Evolutionary conservation across 75 land plant species (phyloP).

Genomic region (Adiantum capillusveneris): DNA sequence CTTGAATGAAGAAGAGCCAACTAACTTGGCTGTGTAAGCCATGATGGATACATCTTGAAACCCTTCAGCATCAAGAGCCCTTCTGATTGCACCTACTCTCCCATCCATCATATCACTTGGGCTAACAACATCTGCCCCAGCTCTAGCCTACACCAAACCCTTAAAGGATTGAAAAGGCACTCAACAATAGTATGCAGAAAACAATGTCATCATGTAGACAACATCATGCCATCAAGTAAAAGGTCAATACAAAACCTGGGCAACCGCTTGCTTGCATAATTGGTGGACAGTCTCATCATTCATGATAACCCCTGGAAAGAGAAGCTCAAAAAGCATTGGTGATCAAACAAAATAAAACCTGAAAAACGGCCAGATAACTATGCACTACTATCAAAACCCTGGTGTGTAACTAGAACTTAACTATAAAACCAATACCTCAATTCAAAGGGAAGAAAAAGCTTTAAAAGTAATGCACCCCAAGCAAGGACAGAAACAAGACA

Average conservation of each 20-base stretch:
- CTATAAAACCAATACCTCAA: no score
- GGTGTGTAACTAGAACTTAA: no score
- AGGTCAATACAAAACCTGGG: constrained; percentile 72
- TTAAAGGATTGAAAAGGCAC: no score
- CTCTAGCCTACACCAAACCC: constrained; percentile 91
- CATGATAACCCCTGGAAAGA: constrained; percentile 76
- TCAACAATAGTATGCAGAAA: no score
- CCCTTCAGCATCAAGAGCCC: constrained; percentile 84
- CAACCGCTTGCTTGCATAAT: constrained; percentile 91
- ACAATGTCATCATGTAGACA: no score
- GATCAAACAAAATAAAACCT: neutral
- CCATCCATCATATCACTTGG: constrained; percentile 99
- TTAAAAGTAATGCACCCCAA: no score
- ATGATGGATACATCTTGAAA: constrained; percentile 87
- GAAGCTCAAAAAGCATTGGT: constrained; percentile 1
- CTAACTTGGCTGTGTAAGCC: constrained; percentile 95
- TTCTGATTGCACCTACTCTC: constrained; percentile 88
- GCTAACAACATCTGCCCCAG: constrained; percentile 99
- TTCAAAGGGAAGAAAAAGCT: no score
- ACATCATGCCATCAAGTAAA: no score
- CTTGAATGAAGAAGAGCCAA: neutral
- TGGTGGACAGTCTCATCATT: constrained; percentile 99
- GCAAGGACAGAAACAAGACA: no score
- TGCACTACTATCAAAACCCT: no score
- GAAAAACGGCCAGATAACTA: no score